Evolutionary conservation across 2,329 filamentous ascomycete genomes (phyloP).

Genomic region (Didymella exigua): DNA sequence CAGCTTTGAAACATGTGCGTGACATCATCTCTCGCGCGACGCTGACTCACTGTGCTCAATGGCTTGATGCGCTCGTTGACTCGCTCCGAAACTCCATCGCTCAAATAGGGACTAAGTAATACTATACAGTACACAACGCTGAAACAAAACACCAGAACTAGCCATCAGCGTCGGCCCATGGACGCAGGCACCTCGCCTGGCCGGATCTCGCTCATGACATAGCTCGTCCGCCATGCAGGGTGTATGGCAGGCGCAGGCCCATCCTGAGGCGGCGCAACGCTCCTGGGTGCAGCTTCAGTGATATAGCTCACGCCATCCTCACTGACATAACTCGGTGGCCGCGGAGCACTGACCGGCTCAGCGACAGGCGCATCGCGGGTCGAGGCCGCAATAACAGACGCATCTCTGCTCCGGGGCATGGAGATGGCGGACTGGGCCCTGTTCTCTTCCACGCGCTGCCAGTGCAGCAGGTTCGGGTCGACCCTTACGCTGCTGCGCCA

Average conservation of each 20-base stretch:
- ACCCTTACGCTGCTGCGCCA: slow-evolving; percentile 83
- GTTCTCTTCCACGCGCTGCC: slow-evolving; percentile 64
- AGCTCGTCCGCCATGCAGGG: slow-evolving; percentile 46
- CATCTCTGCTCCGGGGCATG: slow-evolving; percentile 3
- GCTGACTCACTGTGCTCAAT: neutral
- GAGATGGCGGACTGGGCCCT: slow-evolving; percentile 3
- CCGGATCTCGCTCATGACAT: slow-evolving; percentile 36
- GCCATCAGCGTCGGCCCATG: slow-evolving; percentile 1
- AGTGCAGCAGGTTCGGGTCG: slow-evolving; percentile 80
- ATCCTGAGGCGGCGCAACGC: slow-evolving; percentile 25
- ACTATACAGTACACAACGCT: neutral
- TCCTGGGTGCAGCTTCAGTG: slow-evolving; percentile 63
- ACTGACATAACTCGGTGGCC: slow-evolving; percentile 77
- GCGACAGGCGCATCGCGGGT: neutral
- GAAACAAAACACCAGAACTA: neutral
- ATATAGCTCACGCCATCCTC: slow-evolving; percentile 78
- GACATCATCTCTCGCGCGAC: slow-evolving; percentile 1
- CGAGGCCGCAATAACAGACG: neutral
- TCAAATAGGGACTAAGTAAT: neutral
- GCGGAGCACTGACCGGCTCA: slow-evolving; percentile 30
- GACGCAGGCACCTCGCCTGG: slow-evolving; percentile 21
- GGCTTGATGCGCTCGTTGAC: neutral
- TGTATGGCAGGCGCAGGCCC: slow-evolving; percentile 34
- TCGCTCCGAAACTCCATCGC: slow-evolving; percentile 8
- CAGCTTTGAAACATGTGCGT: slow-evolving; percentile 1